Conservation (phyloP, 306 rosid species). For the Corylus heterophylla region DNA sequence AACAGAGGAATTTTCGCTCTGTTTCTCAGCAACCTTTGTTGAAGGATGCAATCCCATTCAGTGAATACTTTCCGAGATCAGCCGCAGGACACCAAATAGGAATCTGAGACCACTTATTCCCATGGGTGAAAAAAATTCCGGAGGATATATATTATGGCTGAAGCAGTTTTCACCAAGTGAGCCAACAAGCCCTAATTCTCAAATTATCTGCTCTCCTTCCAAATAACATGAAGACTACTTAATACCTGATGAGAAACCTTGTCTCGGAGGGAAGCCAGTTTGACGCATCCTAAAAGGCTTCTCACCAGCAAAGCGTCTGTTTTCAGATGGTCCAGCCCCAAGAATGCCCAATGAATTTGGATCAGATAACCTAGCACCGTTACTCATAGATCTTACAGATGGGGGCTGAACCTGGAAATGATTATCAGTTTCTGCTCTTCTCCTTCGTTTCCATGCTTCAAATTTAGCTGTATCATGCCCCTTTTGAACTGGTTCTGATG, state of each 20-base stretch:
- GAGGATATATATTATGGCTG: slow-evolving; percentile 65
- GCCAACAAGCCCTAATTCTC: slow-evolving; percentile 41
- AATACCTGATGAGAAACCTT: slow-evolving; percentile 58
- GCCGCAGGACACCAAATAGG: slow-evolving; percentile 42
- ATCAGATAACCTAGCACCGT: slow-evolving; percentile 58
- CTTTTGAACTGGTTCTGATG: slow-evolving; percentile 60
- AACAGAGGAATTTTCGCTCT: slow-evolving; percentile 36
- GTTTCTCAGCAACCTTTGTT: slow-evolving; percentile 41
- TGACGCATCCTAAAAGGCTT: slow-evolving; percentile 69
- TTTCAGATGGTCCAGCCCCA: slow-evolving; percentile 93
- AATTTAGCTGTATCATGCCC: slow-evolving; percentile 58
- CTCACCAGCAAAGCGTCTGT: slow-evolving; percentile 54
- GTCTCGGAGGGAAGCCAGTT: slow-evolving; percentile 64
- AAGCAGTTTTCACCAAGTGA: slow-evolving; percentile 39
- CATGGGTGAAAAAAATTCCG: slow-evolving; percentile 60
- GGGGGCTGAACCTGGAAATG: slow-evolving; percentile 59
- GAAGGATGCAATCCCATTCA: slow-evolving; percentile 28
- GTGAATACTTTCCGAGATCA: slow-evolving; percentile 35
- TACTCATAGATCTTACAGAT: slow-evolving; percentile 57
- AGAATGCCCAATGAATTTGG: slow-evolving; percentile 88
- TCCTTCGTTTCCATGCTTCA: slow-evolving; percentile 91
- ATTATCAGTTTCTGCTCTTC: slow-evolving; percentile 66
- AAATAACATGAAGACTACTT: slow-evolving; percentile 35
- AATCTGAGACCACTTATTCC: slow-evolving; percentile 63
- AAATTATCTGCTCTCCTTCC: slow-evolving; percentile 40